Conservation (phyloP, 2,329 filamentous ascomycete genomes). For the Trichoderma semiorbis region DNA sequence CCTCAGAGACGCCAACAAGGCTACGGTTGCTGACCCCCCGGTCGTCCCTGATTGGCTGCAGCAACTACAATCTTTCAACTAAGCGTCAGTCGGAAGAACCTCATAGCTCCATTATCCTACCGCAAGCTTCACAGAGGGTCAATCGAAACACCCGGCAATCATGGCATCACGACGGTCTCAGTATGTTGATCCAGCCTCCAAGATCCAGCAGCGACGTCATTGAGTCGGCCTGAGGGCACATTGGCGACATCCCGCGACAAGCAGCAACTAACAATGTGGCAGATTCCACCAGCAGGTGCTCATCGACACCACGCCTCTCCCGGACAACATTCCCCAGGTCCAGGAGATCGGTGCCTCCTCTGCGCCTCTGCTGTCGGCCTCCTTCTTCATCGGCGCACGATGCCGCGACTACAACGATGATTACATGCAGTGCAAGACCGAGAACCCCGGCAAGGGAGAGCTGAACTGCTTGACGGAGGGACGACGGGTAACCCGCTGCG, state of each 20-base stretch:
- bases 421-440: slow-evolving; percentile 99
- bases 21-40: slow-evolving; percentile 17
- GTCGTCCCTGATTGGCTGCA: slow-evolving; percentile 12
- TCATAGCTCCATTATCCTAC: slow-evolving; percentile 32
- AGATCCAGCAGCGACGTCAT: background rate
- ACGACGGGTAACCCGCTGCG: slow-evolving; percentile 92
- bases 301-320: slow-evolving; percentile 93
- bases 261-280: slow-evolving; percentile 19
- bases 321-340: slow-evolving; percentile 86
- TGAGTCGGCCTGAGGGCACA: background rate
- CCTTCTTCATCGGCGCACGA: slow-evolving; percentile 94
- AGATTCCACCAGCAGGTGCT: slow-evolving; percentile 95
- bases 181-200: slow-evolving; percentile 31
- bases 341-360: slow-evolving; percentile 91
- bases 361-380: slow-evolving; percentile 84
- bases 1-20: background rate
- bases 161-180: slow-evolving; percentile 43
- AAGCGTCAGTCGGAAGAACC: slow-evolving; percentile 26
- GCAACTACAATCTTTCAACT: slow-evolving; percentile 39
- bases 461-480: slow-evolving; percentile 95
- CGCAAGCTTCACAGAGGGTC: slow-evolving; percentile 28
- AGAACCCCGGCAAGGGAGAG: slow-evolving; percentile 87
- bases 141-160: slow-evolving; percentile 30
- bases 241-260: background rate
- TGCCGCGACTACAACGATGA: slow-evolving; percentile 97